These are phyloP conservation scores for Epichloe sp. DNA, from an alignment of 2,329 filamentous ascomycete species.

Conservation along the genomic window DNA sequence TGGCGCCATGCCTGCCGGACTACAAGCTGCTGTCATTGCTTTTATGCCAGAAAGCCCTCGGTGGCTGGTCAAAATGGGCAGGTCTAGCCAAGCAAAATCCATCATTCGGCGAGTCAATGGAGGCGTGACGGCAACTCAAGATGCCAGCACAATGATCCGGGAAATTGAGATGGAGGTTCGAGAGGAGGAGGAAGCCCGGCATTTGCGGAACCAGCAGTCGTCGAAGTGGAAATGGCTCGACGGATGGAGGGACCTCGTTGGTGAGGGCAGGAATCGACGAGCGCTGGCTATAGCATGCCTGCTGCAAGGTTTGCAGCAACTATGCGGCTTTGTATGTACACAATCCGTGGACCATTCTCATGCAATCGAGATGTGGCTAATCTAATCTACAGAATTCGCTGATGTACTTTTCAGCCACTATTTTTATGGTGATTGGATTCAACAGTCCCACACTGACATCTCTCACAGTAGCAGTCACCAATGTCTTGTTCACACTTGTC, in stretches of 20 bases:
- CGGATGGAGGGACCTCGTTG: constrained; percentile 40
- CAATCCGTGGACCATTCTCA: too few species aligned
- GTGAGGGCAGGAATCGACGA: constrained; percentile 51
- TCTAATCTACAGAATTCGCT: constrained; percentile 52
- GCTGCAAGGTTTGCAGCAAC: constrained; percentile 75
- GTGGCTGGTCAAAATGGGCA: constrained; percentile 64
- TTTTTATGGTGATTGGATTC: constrained; percentile 68
- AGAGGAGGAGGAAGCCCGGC: constrained; percentile 47
- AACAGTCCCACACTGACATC: constrained; percentile 66
- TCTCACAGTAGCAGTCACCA: constrained; percentile 68
- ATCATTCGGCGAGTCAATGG: constrained; percentile 57
- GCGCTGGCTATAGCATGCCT: constrained; percentile 77
- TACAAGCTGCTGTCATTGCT: constrained; percentile 56
- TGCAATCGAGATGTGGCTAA: constrained; percentile 2
- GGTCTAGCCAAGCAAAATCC: constrained; percentile 43
- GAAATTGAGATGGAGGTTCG: constrained; percentile 62
- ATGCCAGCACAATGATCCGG: constrained; percentile 48
- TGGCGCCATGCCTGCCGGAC: constrained; percentile 59
- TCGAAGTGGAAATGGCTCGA: constrained; percentile 26
- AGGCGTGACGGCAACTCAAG: constrained; percentile 25
- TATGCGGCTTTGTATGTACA: constrained; percentile 64
- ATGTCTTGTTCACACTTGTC: constrained; percentile 65
- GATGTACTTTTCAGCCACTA: constrained; percentile 84
- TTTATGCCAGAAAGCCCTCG: constrained; percentile 80
- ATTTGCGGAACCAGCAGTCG: constrained; percentile 18